phyloP scores from a whole-genome alignment of 1,284 basidiomycete genomes.

The Austroboletus olivaceoglutinosus region DNA sequence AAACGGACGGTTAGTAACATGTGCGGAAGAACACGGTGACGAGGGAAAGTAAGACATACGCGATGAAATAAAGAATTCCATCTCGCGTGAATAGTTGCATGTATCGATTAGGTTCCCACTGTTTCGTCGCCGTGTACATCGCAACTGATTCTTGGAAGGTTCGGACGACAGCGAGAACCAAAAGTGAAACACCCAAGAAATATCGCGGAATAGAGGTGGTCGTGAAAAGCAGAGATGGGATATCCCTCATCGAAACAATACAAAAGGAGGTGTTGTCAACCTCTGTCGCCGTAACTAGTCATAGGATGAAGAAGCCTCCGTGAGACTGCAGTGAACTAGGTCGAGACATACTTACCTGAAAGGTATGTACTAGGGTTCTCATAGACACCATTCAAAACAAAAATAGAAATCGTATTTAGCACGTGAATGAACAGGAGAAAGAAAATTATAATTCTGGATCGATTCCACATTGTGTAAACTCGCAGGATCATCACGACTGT shows the following conservation, averaged over 20 bases:
- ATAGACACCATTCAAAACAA: background rate
- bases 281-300: too few relatives aligned
- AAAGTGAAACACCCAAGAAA: background rate
- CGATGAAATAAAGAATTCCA: constrained; percentile 4
- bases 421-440: background rate
- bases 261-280: background rate
- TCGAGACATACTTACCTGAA: background rate
- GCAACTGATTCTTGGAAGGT: background rate
- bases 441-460: background rate
- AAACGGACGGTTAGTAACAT: background rate
- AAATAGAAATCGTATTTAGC: background rate
- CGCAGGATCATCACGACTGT: constrained; percentile 5
- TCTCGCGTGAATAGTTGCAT: constrained; percentile 2
- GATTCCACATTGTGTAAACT: background rate
- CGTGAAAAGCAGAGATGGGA: background rate
- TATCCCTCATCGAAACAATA: background rate
- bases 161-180: background rate
- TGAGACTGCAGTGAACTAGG: background rate
- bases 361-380: background rate
- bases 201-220: background rate
- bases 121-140: constrained; percentile 1
- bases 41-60: background rate
- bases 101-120: constrained; percentile 2
- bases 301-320: background rate
- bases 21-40: background rate